These are phyloP conservation scores for Penicillium ucsense DNA, from an alignment of 495 filamentous ascomycete genomes.

Conservation along the genomic window DNA sequence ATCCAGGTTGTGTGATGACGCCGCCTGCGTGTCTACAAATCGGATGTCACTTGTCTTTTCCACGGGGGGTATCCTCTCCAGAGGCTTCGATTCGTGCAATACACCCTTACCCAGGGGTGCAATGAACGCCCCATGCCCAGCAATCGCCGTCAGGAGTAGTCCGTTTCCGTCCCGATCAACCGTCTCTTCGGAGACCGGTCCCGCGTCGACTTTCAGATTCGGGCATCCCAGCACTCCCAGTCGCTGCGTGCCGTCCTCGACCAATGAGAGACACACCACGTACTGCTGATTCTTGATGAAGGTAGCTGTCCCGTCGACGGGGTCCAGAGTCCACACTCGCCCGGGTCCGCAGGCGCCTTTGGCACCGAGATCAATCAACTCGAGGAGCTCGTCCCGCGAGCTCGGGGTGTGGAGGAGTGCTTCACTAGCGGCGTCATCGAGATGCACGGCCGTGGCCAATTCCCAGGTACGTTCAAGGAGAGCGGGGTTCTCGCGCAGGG, in stretches of 20 bases:
- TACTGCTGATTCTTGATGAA: conserved; percentile 57
- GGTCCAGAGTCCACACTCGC: conserved; percentile 58
- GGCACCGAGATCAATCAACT: conserved; percentile 52
- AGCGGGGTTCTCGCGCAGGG: conserved; percentile 37
- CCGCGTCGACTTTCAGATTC: conserved; percentile 32
- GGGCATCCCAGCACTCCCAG: conserved; percentile 49
- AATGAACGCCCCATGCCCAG: conserved; percentile 45
- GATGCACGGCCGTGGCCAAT: conserved; percentile 29
- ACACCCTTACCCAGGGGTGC: conserved; percentile 31
- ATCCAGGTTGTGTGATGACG: conserved; percentile 32
- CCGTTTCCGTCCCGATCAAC: conserved; percentile 44
- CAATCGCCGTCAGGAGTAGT: conserved; percentile 46
- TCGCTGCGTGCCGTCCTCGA: conserved; percentile 38
- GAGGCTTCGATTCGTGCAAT: conserved; percentile 26
- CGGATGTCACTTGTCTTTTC: conserved; percentile 28
- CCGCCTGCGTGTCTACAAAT: conserved; percentile 37
- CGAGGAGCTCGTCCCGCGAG: conserved; percentile 46
- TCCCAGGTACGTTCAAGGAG: conserved; percentile 46
- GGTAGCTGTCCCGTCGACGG: conserved; percentile 61
- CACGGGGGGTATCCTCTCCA: conserved; percentile 20
- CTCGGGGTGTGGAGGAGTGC: conserved; percentile 30
- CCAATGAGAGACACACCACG: conserved; percentile 50
- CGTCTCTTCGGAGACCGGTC: conserved; percentile 34
- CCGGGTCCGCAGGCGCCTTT: conserved; percentile 29
- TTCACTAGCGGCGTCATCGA: conserved; percentile 32